phyloP scores from a whole-genome alignment of 2,329 filamentous ascomycete species.

The Parastagonospora avenae region DNA sequence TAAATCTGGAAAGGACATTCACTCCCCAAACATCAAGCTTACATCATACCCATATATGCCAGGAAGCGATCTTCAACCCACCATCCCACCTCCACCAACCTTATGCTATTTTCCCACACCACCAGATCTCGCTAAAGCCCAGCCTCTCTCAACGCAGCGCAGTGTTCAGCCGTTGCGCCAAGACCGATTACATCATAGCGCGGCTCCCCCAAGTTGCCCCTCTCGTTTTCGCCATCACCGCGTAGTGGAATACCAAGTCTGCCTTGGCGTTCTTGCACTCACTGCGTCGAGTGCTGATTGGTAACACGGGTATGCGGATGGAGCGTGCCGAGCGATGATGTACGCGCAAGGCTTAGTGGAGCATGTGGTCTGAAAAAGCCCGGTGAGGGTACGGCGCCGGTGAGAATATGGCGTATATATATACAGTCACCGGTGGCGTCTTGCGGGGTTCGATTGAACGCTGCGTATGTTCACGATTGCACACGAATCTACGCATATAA shows the following conservation, averaged over 20 bases:
- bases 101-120: slow-evolving; percentile 14
- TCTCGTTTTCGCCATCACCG: slow-evolving; percentile 13
- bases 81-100: slow-evolving; percentile 16
- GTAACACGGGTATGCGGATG: slow-evolving; percentile 3
- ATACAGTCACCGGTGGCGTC: slow-evolving; percentile 2
- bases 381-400: slow-evolving; percentile 9
- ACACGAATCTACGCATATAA: not conserved
- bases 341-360: slow-evolving; percentile 6
- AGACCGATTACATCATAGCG: slow-evolving; percentile 19
- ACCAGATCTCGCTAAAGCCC: slow-evolving; percentile 12
- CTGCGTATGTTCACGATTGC: too few relatives aligned
- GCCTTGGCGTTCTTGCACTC: slow-evolving; percentile 6
- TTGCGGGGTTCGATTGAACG: not conserved
- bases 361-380: slow-evolving; percentile 8
- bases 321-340: slow-evolving; percentile 3
- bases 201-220: slow-evolving; percentile 7
- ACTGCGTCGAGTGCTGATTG: slow-evolving; percentile 11
- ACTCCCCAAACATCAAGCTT: slow-evolving; percentile 2
- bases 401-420: slow-evolving; percentile 7
- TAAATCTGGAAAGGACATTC: not conserved
- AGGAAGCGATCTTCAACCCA: slow-evolving; percentile 11
- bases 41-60: slow-evolving; percentile 3
- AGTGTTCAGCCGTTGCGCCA: slow-evolving; percentile 6
- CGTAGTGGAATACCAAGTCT: slow-evolving; percentile 3
- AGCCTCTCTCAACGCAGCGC: slow-evolving; percentile 2